Base-by-base conservation (phyloP, 495 filamentous ascomycete species). In the Acidiella bohemica region DNA sequence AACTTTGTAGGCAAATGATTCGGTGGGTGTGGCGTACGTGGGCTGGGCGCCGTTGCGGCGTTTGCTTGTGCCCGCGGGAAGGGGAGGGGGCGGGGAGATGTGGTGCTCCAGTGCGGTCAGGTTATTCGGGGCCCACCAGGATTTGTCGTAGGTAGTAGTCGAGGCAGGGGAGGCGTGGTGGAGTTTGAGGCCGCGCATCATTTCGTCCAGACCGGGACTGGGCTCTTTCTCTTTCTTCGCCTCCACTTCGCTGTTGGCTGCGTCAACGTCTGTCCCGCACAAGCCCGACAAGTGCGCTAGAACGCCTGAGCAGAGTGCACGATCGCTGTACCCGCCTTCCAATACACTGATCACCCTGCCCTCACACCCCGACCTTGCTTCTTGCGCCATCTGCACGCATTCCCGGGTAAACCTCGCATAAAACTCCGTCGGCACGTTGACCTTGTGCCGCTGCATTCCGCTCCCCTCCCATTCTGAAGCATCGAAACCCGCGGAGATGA, bases 371-470 rank as follows among this genome's bases (percentile, higher is more conserved):
- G 78, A 71, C 3, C 70, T 78, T 46, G 81, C 81, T 57, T 95
- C 86, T 32, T 85, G 71, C 0, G 92, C 81, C 38, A 97, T 64
- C 4, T 66, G 68, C 11, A 88, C 78, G 3, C 93, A 71, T 51
- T 97, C 90, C 4, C 72, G 70, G 0, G 90, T 88, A 44, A 97
- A 78, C 2, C 77, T 71, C 34, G 92, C 88, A 58, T 95, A 97
- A 56, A 97, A 97, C 22, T 85, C 85, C 5, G 88, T 96, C 0
- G 92, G 90, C 6, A 97, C 87, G 59, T 93, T 90, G 42, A 92
- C 84, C 36, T 78, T 75, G 60, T 97, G 90, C 35, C 90, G 67
- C 55, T 96, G 90, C 92, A 97, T 96, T 1, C 80, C 83, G 3
- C 66, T 56, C n/a, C 75, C 71, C 58, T 97, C 90, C 74, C 81